phyloP scores from a whole-genome alignment of 345 rosid species.

The Cochlearia excelsa region DNA sequence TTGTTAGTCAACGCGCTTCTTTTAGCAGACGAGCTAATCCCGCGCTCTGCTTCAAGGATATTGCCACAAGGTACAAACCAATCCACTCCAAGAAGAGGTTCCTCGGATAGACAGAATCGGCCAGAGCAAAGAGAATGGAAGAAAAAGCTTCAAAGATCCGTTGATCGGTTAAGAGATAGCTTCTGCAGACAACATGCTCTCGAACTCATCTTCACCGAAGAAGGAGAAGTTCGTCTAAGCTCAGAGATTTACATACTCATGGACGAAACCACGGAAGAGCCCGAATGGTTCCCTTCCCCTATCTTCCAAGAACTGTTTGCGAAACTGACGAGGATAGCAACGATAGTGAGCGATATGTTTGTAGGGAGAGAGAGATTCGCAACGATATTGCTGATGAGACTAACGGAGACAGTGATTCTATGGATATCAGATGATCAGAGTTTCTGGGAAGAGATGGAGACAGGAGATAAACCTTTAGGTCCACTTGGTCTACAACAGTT shows the following conservation, averaged over 20 bases:
- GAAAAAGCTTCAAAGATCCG: constrained; percentile 68
- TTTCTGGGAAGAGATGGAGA: constrained; percentile 87
- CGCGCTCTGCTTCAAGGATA: constrained; percentile 72
- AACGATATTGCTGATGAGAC: constrained; percentile 77
- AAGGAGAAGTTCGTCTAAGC: constrained; percentile 69
- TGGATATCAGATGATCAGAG: constrained; percentile 90
- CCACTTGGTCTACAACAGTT: constrained; percentile 88
- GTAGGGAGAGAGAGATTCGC: constrained; percentile 91
- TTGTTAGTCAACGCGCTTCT: constrained; percentile 79
- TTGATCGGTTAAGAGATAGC: constrained; percentile 80
- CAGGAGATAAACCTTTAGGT: constrained; percentile 65
- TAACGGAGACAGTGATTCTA: constrained; percentile 81
- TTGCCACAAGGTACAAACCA: constrained; percentile 46
- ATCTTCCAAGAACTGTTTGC: constrained; percentile 71
- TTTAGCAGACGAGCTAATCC: constrained; percentile 83
- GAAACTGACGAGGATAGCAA: constrained; percentile 61
- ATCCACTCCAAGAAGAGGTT: constrained; percentile 52
- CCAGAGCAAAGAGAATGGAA: constrained; percentile 92
- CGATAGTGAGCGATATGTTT: constrained; percentile 63
- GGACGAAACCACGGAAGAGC: constrained; percentile 65
- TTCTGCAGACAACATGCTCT: constrained; percentile 92
- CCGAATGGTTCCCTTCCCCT: constrained; percentile 85
- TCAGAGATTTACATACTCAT: constrained; percentile 49
- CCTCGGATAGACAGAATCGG: constrained; percentile 60
- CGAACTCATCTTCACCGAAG: constrained; percentile 79